Conservation (phyloP, 1,139 yeast species). For the Suhomyces wounanorum region DNA sequence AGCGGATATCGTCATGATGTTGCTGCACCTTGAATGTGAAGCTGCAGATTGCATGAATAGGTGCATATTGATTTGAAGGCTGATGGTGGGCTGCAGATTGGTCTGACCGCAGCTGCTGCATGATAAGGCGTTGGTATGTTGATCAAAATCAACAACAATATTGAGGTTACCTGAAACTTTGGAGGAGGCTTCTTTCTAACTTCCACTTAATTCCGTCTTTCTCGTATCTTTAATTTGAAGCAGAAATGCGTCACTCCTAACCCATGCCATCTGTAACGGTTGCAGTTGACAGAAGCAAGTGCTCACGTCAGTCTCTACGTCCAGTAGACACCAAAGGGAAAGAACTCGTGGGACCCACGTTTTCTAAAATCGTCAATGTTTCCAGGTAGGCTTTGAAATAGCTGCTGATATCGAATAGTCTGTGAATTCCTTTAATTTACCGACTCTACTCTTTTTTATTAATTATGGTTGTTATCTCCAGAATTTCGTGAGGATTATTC, state of each 20-base stretch:
- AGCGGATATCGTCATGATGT: not conserved
- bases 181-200: not conserved
- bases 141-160: not conserved
- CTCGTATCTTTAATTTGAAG: not conserved
- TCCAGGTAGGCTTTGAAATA: no score
- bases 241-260: not conserved
- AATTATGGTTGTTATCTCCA: no score
- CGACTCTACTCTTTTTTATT: no score
- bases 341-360: not conserved
- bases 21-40: not conserved
- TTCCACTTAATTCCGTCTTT: not conserved
- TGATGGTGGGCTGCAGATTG: not conserved
- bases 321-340: no score
- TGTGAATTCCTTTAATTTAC: no score
- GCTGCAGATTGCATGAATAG: not conserved
- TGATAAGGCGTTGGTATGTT: no score
- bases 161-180: not conserved
- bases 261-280: not conserved
- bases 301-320: no score
- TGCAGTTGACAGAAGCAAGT: not conserved
- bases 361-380: no score
- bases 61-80: not conserved
- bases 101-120: not conserved
- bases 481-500: no score
- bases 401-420: no score